These are phyloP conservation scores for Ramichloridium luteum DNA, from an alignment of 2,329 filamentous ascomycete species.

Conservation along the genomic window DNA sequence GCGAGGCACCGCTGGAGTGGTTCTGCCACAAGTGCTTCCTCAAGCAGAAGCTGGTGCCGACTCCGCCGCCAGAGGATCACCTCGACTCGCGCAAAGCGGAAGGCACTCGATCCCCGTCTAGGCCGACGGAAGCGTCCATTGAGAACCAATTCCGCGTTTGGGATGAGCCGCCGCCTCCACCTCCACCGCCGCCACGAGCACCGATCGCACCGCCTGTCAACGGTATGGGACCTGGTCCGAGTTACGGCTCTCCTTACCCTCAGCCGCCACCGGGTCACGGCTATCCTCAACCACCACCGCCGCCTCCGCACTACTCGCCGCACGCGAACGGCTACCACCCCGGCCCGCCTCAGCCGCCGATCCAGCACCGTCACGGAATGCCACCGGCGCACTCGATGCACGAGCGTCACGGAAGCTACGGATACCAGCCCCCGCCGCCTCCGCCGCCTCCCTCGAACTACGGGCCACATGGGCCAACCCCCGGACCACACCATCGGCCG, in stretches of 20 bases:
- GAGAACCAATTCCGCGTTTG: constrained; percentile 18
- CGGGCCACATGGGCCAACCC: not conserved
- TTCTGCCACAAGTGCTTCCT: constrained; percentile 40
- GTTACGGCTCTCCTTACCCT: constrained; percentile 3
- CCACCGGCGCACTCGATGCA: constrained; percentile 11
- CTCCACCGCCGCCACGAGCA: constrained; percentile 7
- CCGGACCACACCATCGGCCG: not conserved
- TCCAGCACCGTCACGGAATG: not conserved
- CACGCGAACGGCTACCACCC: constrained; percentile 17
- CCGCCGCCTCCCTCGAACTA: constrained; percentile 5
- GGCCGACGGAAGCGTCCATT: constrained; percentile 11
- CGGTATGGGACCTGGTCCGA: constrained; percentile 2
- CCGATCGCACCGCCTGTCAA: constrained; percentile 7
- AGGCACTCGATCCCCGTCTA: constrained; percentile 10
- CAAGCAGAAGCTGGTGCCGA: constrained; percentile 30
- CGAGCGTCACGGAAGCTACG: constrained; percentile 15
- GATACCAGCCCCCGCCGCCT: constrained; percentile 10
- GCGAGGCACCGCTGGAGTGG: constrained; percentile 18
- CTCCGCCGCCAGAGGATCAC: constrained; percentile 24
- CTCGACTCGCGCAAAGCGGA: constrained; percentile 10
- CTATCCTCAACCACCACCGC: constrained; percentile 7
- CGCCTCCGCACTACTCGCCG: constrained; percentile 14
- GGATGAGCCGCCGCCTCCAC: constrained; percentile 16
- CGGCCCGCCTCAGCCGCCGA: constrained; percentile 7
- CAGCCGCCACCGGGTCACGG: constrained; percentile 13